A percentile compares a stretch with the other conserved stretches of the same genome.
Evolutionary conservation across 2,329 filamentous ascomycete species (phyloP).

Genomic region (Bipolaris cookei): DNA sequence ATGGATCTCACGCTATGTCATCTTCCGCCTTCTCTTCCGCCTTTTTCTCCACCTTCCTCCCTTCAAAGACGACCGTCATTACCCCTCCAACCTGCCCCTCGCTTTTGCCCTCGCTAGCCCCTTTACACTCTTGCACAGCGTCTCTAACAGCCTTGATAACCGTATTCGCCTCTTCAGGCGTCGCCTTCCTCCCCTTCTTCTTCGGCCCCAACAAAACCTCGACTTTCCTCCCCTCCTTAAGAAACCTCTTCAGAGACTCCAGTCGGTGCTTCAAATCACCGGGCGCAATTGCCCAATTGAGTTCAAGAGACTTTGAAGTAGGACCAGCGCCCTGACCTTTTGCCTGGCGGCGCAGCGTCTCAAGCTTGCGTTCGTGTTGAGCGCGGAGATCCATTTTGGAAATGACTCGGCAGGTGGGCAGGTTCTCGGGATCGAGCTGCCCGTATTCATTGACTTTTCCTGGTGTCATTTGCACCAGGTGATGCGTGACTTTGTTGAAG

Average conservation of each 20-base stretch:
- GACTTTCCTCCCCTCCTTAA: slow-evolving; percentile 76
- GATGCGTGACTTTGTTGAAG: slow-evolving; percentile 58
- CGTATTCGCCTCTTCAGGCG: slow-evolving; percentile 61
- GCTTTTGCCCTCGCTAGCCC: slow-evolving; percentile 33
- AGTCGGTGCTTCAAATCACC: slow-evolving; percentile 72
- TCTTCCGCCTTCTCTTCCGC: slow-evolving; percentile 12
- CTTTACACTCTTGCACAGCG: slow-evolving; percentile 49
- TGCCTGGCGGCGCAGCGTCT: slow-evolving; percentile 50
- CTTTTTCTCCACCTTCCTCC: slow-evolving; percentile 30
- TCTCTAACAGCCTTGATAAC: slow-evolving; percentile 62
- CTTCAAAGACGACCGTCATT: slow-evolving; percentile 43
- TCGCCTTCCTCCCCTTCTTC: slow-evolving; percentile 66
- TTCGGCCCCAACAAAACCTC: slow-evolving; percentile 75
- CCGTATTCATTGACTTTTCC: slow-evolving; percentile 31
- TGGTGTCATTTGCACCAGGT: slow-evolving; percentile 58
- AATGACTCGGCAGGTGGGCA: slow-evolving; percentile 74
- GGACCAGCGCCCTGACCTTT: slow-evolving; percentile 34
- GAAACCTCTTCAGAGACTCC: slow-evolving; percentile 65
- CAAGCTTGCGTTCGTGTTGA: slow-evolving; percentile 56
- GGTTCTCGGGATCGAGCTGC: slow-evolving; percentile 49
- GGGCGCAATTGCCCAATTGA: slow-evolving; percentile 84
- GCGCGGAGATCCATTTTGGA: slow-evolving; percentile 60
- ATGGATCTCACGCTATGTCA: not conserved
- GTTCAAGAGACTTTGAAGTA: slow-evolving; percentile 75
- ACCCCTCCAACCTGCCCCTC: slow-evolving; percentile 41